A percentile compares a stretch with the other conserved stretches of the same genome.
These are phyloP conservation scores for Penicillium crustosum DNA, from an alignment of 2,329 filamentous ascomycete genomes.

Conservation along the genomic window DNA sequence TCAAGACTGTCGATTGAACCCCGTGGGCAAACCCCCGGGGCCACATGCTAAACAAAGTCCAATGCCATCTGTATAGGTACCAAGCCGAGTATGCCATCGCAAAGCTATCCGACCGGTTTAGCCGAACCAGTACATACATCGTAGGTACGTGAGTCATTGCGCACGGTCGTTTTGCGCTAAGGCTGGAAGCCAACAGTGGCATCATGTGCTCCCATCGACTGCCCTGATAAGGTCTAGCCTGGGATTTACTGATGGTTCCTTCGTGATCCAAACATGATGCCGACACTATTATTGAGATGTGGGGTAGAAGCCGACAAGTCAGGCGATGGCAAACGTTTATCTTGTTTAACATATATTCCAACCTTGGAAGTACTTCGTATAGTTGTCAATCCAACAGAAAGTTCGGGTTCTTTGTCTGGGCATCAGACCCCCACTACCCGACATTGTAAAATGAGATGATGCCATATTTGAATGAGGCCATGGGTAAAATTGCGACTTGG, in stretches of 20 bases:
- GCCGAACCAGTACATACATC: constrained; percentile 3
- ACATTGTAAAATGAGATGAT: background rate
- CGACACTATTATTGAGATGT: constrained; percentile 12
- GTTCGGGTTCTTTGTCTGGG: constrained; percentile 11
- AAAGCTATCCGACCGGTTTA: constrained; percentile 1
- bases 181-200: constrained; percentile 4
- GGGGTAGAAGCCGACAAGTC: constrained; percentile 13
- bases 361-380: background rate
- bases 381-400: background rate
- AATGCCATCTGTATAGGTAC: background rate
- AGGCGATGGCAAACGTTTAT: constrained; percentile 12
- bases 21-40: background rate
- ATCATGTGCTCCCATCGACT: constrained; percentile 16
- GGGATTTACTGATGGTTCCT: constrained; percentile 3
- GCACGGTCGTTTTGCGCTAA: constrained; percentile 9
- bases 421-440: constrained; percentile 13
- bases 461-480: background rate
- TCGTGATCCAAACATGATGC: constrained; percentile 18
- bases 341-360: background rate
- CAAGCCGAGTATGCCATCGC: background rate
- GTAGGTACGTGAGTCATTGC: constrained; percentile 24
- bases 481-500: background rate
- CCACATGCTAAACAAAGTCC: background rate
- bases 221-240: constrained; percentile 10
- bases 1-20: background rate